Conservation (phyloP, 148 eudicot genomes). For the Nyssa sinensis region DNA sequence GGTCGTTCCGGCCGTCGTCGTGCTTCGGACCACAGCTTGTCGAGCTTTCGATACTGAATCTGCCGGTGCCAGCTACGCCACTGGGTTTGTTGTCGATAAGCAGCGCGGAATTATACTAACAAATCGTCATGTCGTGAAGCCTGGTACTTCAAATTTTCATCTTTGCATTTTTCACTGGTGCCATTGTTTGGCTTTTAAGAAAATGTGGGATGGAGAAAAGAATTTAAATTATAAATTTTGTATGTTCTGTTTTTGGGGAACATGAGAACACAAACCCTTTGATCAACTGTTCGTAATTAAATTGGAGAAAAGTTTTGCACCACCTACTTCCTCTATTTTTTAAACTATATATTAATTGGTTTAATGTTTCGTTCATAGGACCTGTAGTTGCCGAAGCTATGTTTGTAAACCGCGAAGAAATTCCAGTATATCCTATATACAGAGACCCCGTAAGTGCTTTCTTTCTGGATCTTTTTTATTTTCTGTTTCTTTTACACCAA, state of each 20-base stretch:
- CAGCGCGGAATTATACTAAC: constrained; percentile 83
- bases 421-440: constrained; percentile 82
- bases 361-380: constrained; percentile 32
- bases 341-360: too few relatives aligned
- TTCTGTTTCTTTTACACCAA: not conserved
- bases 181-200: not conserved
- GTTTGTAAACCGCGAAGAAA: constrained; percentile 93
- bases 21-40: constrained; percentile 82
- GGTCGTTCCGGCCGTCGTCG: constrained; percentile 94
- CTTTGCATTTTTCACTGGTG: not conserved
- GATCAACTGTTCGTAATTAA: too few relatives aligned
- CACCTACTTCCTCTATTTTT: too few relatives aligned
- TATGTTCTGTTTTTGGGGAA: not conserved
- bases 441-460: constrained; percentile 82
- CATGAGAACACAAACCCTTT: too few relatives aligned
- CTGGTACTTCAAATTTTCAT: constrained; percentile 42
- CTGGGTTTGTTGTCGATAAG: constrained; percentile 93
- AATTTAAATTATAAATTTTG: not conserved
- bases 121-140: constrained; percentile 93
- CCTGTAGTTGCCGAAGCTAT: constrained; percentile 98
- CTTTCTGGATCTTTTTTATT: too few relatives aligned
- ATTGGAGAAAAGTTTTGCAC: too few relatives aligned
- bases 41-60: constrained; percentile 91
- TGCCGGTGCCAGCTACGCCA: constrained; percentile 84
- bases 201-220: not conserved